Conservation (phyloP, 768 basidiomycete genomes). For the Kwoniella mangroviensis region DNA sequence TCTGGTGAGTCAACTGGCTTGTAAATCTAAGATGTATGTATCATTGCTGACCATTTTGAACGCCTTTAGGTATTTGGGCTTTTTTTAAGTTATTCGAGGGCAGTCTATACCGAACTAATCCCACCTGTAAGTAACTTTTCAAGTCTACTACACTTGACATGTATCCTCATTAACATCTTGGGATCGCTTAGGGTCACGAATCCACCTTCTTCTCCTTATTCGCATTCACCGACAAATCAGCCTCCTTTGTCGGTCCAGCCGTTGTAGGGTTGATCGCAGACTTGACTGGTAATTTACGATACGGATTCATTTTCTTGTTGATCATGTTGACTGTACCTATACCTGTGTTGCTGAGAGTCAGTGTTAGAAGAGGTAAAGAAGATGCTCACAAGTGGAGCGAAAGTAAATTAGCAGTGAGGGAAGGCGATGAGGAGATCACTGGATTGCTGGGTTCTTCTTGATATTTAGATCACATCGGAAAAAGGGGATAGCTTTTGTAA, state of each 20-base stretch:
- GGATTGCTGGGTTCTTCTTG: neutral
- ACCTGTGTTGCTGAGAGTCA: constrained; percentile 72
- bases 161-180: neutral
- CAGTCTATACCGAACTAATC: constrained; percentile 83
- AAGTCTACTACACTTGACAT: neutral
- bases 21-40: too few species aligned
- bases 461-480: neutral
- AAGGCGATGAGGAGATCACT: constrained; percentile 4
- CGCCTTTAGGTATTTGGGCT: constrained; percentile 73
- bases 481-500: neutral
- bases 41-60: constrained; percentile 51
- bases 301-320: constrained; percentile 85
- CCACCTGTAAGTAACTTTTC: constrained; percentile 62
- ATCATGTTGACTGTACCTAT: constrained; percentile 79
- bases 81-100: constrained; percentile 86
- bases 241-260: constrained; percentile 88
- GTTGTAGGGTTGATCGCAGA: constrained; percentile 87
- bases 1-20: constrained; percentile 54
- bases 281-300: constrained; percentile 86
- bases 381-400: constrained; percentile 61
- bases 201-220: constrained; percentile 85
- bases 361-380: constrained; percentile 68
- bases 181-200: constrained; percentile 68
- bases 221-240: constrained; percentile 83
- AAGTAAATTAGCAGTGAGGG: neutral